Evolutionary conservation across 202 grass and related monocot species (phyloP).

Genomic region (Panicum hallii): DNA sequence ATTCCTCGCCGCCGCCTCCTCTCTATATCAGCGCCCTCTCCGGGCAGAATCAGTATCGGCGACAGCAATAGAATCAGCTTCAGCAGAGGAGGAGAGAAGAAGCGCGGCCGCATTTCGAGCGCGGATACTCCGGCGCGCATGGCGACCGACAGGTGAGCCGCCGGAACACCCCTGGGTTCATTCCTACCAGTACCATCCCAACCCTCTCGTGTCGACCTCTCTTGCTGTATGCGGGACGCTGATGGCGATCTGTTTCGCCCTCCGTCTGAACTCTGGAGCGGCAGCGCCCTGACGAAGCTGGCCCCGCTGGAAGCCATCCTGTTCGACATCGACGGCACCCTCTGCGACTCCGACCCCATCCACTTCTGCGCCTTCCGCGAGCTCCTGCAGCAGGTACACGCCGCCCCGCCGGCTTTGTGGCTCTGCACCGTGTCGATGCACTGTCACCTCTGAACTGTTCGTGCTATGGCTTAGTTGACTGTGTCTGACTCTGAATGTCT

Average conservation of each 20-base stretch:
- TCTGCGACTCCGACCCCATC: conserved; percentile 83
- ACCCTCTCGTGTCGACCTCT: neutral
- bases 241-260: neutral
- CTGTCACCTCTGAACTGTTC: neutral
- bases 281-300: conserved; percentile 42
- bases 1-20: neutral
- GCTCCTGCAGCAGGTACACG: conserved; percentile 65
- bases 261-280: conserved; percentile 32
- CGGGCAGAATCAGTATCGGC: neutral
- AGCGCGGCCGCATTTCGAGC: conserved; percentile 10
- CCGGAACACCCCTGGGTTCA: too few relatives aligned
- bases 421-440: neutral
- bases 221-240: neutral
- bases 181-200: neutral
- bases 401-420: neutral
- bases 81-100: neutral
- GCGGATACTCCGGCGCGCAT: conserved; percentile 19
- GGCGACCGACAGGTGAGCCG: conserved; percentile 29
- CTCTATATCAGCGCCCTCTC: conserved; percentile 13
- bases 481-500: neutral
- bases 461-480: neutral
- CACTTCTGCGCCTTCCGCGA: conserved; percentile 75
- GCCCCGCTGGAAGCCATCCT: conserved; percentile 71
- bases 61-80: neutral
- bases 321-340: conserved; percentile 85